Conservation (phyloP, 805 yeast genomes). For the Pichia manshurica region DNA sequence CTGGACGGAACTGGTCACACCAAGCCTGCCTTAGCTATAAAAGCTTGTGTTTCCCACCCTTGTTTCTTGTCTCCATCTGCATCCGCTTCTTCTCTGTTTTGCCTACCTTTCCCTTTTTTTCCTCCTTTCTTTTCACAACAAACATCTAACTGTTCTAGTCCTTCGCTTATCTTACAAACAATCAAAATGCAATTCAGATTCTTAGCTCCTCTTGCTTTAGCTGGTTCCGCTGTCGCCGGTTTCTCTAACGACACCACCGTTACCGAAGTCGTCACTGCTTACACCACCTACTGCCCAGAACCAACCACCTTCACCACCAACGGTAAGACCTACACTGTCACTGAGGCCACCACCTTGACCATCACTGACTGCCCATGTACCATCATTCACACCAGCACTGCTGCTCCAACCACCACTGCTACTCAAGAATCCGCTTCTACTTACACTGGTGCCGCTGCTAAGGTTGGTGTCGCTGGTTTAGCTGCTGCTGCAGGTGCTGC, state of each 20-base stretch:
- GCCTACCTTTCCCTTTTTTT: conserved; percentile 3
- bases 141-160: conserved; percentile 20
- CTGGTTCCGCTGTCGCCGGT: conserved; percentile 39
- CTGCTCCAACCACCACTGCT: conserved; percentile 16
- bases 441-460: conserved; percentile 29
- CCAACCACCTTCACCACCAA: conserved; percentile 63
- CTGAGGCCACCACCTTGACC: conserved; percentile 75
- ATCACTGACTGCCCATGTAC: conserved; percentile 88
- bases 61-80: not conserved
- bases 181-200: conserved; percentile 32
- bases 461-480: conserved; percentile 36
- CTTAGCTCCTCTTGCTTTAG: conserved; percentile 33
- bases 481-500: conserved; percentile 36
- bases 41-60: conserved; percentile 2
- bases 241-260: conserved; percentile 44
- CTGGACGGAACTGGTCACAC: too few species aligned
- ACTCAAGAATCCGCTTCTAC: conserved; percentile 19
- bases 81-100: not conserved
- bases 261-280: conserved; percentile 60
- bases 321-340: conserved; percentile 66
- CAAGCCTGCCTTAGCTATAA: not conserved
- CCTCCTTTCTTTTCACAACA: not conserved
- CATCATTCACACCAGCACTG: conserved; percentile 31
- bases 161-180: conserved; percentile 24
- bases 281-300: conserved; percentile 79